These are phyloP conservation scores for Termitomyces sp. DNA, from an alignment of 1,284 basidiomycete species.

Conservation along the genomic window DNA sequence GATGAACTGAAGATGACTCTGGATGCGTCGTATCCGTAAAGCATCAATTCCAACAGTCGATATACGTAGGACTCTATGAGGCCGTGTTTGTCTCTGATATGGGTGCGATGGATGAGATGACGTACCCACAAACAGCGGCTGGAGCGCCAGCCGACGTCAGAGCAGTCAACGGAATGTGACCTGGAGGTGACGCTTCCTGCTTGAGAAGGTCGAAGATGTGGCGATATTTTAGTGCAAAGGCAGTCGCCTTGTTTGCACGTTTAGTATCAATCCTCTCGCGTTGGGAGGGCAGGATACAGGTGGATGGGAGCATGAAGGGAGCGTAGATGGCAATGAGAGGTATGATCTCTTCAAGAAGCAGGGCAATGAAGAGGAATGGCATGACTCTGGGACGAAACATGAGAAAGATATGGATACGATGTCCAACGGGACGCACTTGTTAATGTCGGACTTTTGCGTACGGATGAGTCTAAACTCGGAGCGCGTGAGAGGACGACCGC, in stretches of 20 bases:
- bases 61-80: constrained; percentile 48
- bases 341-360: constrained; percentile 77
- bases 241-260: constrained; percentile 45
- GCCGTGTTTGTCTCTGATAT: constrained; percentile 4
- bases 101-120: constrained; percentile 11
- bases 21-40: constrained; percentile 50
- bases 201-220: constrained; percentile 29
- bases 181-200: constrained; percentile 23
- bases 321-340: constrained; percentile 83
- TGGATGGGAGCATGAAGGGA: constrained; percentile 82
- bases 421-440: constrained; percentile 48
- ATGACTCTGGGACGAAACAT: constrained; percentile 51
- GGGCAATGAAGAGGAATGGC: constrained; percentile 73
- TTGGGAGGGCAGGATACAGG: constrained; percentile 83
- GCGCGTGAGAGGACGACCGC: constrained; percentile 54
- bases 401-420: neutral
- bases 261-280: constrained; percentile 63
- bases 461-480: constrained; percentile 63
- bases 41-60: constrained; percentile 51
- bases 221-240: constrained; percentile 29
- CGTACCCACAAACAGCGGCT: constrained; percentile 37
- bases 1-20: constrained; percentile 49
- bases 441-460: constrained; percentile 56
- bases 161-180: constrained; percentile 27
- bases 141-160: constrained; percentile 28